A percentile compares a stretch with the other conserved stretches of the same genome.
Evolutionary conservation across 1,139 yeast genomes (phyloP).

Genomic region (Hyphopichia wangnamkhiaoensis): DNA sequence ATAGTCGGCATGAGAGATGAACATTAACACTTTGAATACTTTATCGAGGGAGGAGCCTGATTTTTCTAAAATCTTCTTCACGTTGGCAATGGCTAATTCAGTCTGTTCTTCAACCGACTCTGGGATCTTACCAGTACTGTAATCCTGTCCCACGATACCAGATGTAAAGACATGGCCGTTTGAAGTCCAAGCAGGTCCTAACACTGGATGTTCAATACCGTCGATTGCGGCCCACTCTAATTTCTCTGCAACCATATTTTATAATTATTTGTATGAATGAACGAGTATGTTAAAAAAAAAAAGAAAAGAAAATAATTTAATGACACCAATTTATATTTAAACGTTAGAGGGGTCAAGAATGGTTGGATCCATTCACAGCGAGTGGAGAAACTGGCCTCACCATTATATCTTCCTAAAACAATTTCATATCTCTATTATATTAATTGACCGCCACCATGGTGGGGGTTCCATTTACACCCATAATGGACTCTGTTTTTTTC

Average conservation of each 20-base stretch:
- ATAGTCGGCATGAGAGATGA: constrained; percentile 48
- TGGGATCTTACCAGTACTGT: constrained; percentile 37
- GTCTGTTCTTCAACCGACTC: constrained; percentile 46
- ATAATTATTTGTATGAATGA: too few species aligned
- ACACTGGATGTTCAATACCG: constrained; percentile 32
- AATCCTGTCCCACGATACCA: constrained; percentile 36
- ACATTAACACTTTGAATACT: constrained; percentile 53
- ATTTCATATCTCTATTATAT: too few species aligned
- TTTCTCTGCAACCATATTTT: constrained; percentile 23
- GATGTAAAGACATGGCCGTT: constrained; percentile 55
- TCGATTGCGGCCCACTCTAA: constrained; percentile 42
- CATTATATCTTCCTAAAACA: too few species aligned
- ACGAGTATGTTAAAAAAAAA: too few species aligned
- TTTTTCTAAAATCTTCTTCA: constrained; percentile 44
- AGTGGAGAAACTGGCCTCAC: too few species aligned
- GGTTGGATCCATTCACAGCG: too few species aligned
- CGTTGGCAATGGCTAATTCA: constrained; percentile 44
- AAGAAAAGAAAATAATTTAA: neutral
- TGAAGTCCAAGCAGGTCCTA: constrained; percentile 51
- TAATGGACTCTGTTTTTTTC: too few species aligned
- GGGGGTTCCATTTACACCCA: too few species aligned
- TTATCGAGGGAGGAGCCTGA: constrained; percentile 52
- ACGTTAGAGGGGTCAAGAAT: too few species aligned
- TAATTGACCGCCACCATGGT: too few species aligned
- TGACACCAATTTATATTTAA: too few species aligned